Base-by-base conservation (phyloP, 2,329 filamentous ascomycete genomes). In the Periconia sp. region DNA sequence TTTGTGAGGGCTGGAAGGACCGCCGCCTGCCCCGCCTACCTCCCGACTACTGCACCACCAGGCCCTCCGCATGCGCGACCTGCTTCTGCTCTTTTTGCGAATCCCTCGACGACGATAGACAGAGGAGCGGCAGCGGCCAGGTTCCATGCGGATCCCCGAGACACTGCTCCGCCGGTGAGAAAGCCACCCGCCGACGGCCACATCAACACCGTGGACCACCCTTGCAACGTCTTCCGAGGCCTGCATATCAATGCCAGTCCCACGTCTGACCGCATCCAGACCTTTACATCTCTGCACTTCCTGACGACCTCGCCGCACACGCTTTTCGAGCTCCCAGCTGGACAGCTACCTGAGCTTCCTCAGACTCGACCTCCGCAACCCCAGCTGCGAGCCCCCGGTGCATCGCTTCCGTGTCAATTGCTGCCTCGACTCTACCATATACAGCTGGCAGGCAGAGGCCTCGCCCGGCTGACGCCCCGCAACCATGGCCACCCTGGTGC, bases 401-500 rank as follows among this genome's bases (percentile, higher is more conserved):
- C n/a, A n/a, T n/a, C n/a, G n/a, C n/a, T n/a, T n/a, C n/a, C n/a
- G n/a, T n/a, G n/a, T n/a, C n/a, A n/a, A n/a, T n/a, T n/a, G n/a
- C n/a, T n/a, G n/a, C n/a, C n/a, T n/a, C n/a, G n/a, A 34, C 12
- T 28, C 23, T 31, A 36, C 13, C 13, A 32, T 19, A 15, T 22
- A 19, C 33, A 36, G 31, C 35, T 25, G 45, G 36, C 45, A 40
- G 45, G 31, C 45, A 17, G n/a, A 36, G 13, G 18, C 30, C 43
- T 36, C 25, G 36, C 41, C 42, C 31, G 31, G 42, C 42, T 36
- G 22, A 13, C 17, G 29, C n/a, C 18, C 48, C 29, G 24, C 51
- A 45, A 47, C 36, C 48, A 70, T 70, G 68, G 55, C 65, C 47
- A 65, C 63, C 41, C 65, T 88, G 70, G 86, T 90, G 57, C 92